A percentile compares a stretch with the other conserved stretches of the same genome.
phyloP scores from a whole-genome alignment of 768 basidiomycete species.

The Sistotremastrum suecicum region DNA sequence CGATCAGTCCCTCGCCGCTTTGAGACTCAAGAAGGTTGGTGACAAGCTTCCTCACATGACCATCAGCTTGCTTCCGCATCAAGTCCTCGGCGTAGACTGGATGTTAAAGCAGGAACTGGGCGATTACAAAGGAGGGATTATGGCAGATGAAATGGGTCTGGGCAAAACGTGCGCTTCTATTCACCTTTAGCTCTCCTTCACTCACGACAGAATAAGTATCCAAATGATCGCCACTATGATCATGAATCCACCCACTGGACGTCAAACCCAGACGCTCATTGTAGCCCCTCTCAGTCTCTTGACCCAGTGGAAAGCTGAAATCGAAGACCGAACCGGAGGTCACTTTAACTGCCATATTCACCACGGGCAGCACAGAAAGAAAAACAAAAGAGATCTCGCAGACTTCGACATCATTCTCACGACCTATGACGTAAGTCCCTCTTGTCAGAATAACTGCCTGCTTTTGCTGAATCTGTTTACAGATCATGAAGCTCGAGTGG shows the following conservation, averaged over 20 bases:
- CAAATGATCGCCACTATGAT: slow-evolving; percentile 50
- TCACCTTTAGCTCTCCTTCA: neutral
- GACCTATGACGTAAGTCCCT: slow-evolving; percentile 23
- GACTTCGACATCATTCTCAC: slow-evolving; percentile 53
- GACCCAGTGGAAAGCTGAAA: slow-evolving; percentile 51
- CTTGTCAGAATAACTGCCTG: too few relatives aligned
- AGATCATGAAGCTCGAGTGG: slow-evolving; percentile 50
- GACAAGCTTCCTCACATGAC: slow-evolving; percentile 43
- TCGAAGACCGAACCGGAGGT: slow-evolving; percentile 40
- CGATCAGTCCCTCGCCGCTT: slow-evolving; percentile 36
- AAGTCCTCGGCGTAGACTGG: slow-evolving; percentile 48
- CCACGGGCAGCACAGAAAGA: slow-evolving; percentile 39
- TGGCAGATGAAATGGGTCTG: slow-evolving; percentile 44
- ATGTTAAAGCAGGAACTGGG: slow-evolving; percentile 38
- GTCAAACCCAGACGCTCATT: slow-evolving; percentile 42
- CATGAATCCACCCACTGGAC: slow-evolving; percentile 39
- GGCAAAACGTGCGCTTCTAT: slow-evolving; percentile 28
- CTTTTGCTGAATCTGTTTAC: neutral
- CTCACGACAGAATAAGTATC: slow-evolving; percentile 34
- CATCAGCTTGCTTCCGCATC: slow-evolving; percentile 53
- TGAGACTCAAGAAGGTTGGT: slow-evolving; percentile 35
- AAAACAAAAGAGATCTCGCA: slow-evolving; percentile 31
- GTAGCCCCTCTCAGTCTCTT: slow-evolving; percentile 53
- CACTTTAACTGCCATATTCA: slow-evolving; percentile 41
- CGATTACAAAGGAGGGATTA: slow-evolving; percentile 27